Evolutionary conservation across 2,329 filamentous ascomycete species (phyloP), one percentile per base, ranked within the genome.

Genomic region (Colletotrichum nymphaeae): DNA sequence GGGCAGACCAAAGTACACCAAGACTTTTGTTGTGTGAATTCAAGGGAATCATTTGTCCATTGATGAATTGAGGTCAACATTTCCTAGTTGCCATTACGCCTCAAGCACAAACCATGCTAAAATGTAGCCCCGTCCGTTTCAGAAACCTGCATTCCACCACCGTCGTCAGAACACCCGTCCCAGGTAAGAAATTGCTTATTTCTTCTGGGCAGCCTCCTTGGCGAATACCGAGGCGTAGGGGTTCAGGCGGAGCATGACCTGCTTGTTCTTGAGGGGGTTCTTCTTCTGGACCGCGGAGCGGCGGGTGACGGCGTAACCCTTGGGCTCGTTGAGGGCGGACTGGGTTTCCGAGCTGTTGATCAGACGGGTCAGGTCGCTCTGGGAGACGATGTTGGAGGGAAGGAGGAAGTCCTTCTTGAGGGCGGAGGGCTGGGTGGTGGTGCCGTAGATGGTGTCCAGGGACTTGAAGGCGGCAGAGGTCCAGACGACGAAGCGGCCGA

Each of bases 341-440:
- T 99, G 97, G 86, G 98, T 93, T 90, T 99, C 97, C 83, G 94
- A 95, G 83, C 93, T 96, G 95, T 99, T 99, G 93, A 99, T 99
- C 83, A 99, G 92, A 87, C 97, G 97, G 88, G 92, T 92, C 81
- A 99, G 93, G 84, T 99, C 97, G 84, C 97, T 92, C 91, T 99
- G 96, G 82, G 93, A 91, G 84, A 99, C 94, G 80, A 97, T 86
- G 89, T 96, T 95, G 82, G 93, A 93, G 78, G 97, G 97, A 79
- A 99, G 93, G 83, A 98, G 91, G 94, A 97, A 99, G 91, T 99
- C 96, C 90, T 97, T 97, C 95, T 99, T 99, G 83, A 97, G 93
- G 77, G 93, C 93, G 62, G 95, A 96, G 79, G 96, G 91, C 85
- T 92, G 89, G 82, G 94, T 97, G 84, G 95, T 97, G 84, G 93